Base-by-base conservation (phyloP, 1,284 basidiomycete species). In the Mycosarcoma mackinlayi region DNA sequence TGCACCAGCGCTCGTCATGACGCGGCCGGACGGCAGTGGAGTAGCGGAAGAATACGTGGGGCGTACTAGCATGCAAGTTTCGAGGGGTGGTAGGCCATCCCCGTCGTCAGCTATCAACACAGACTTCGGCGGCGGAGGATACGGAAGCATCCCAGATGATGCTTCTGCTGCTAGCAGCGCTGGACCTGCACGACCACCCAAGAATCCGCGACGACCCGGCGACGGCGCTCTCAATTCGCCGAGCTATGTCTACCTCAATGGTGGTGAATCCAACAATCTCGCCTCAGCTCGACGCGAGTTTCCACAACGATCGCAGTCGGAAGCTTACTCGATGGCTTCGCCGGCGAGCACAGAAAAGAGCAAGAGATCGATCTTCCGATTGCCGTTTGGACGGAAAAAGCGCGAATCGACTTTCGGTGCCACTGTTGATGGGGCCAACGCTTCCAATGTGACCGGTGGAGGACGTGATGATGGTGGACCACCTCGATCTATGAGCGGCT, bases 311-410 rank as follows among this genome's bases (percentile, higher is more conserved):
- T 25, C 34, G 19, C 16, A 52, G 7, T 42, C 39, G 1, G 56
- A 56, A 25, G 37, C 47, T n/a, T 65, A 49, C 30, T 19, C 49
- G 3, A 19, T 51, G 16, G 35, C 25, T 25, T 50, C 52, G 6
- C 52, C 44, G 2, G 44, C 51, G 8, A 48, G 48, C 42, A 25
- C 24, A 1, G 59, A 60, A 6, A 55, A 63, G 48, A 59, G 18
- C 31, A 56, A 33, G 4, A 60, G 37, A 25, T 64, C 60, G 16
- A 46, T 44, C 16, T 57, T 73, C 54, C 44, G 51, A 1, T 46
- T 65, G 33, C 47, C 61, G 7, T 73, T 73, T 19, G 61, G 66
- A 0, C 61, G 71, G 30, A 73, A 73, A 55, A 73, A 70, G 46
- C 57, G 71, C 31, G 71, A 70, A 14, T 72, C 69, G 16, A 68